Evolutionary conservation across 345 rosid genomes (phyloP).

Genomic region (Eucalyptus curtisii): DNA sequence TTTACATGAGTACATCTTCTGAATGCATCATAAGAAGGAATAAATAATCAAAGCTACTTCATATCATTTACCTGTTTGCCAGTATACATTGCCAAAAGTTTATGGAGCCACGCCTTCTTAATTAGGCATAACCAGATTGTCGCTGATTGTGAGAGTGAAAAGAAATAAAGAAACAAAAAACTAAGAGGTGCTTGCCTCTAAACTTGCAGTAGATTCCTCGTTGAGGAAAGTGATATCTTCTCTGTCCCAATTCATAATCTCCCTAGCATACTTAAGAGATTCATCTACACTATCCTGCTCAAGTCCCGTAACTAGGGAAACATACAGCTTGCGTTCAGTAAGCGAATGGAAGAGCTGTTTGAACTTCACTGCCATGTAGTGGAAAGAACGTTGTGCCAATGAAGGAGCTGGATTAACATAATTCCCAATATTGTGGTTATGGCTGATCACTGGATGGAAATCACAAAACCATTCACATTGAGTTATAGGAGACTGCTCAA

Average conservation of each 20-base stretch:
- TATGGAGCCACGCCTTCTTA: neutral
- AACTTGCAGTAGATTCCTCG: conserved; percentile 38
- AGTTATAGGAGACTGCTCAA: conserved; percentile 39
- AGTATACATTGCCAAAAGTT: neutral
- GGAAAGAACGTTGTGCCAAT: conserved; percentile 62
- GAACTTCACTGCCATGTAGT: conserved; percentile 62
- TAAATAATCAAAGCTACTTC: neutral
- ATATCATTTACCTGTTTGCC: neutral
- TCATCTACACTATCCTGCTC: conserved; percentile 66
- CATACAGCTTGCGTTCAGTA: conserved; percentile 49
- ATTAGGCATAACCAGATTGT: neutral
- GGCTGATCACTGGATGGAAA: conserved; percentile 62
- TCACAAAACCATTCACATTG: conserved; percentile 79
- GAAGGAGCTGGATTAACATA: conserved; percentile 25
- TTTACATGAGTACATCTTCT: neutral
- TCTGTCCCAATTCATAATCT: conserved; percentile 48
- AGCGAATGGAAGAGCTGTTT: conserved; percentile 49
- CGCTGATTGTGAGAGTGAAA: neutral
- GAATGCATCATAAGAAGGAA: neutral
- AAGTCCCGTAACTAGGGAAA: conserved; percentile 38
- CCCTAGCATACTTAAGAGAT: conserved; percentile 52
- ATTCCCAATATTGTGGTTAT: conserved; percentile 13
- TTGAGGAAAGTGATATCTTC: conserved; percentile 16
- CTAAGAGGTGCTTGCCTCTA: conserved; percentile 41
- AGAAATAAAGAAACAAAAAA: neutral